Conservation (phyloP, 2,329 filamentous ascomycete species). For the Penicillium thymicola region DNA sequence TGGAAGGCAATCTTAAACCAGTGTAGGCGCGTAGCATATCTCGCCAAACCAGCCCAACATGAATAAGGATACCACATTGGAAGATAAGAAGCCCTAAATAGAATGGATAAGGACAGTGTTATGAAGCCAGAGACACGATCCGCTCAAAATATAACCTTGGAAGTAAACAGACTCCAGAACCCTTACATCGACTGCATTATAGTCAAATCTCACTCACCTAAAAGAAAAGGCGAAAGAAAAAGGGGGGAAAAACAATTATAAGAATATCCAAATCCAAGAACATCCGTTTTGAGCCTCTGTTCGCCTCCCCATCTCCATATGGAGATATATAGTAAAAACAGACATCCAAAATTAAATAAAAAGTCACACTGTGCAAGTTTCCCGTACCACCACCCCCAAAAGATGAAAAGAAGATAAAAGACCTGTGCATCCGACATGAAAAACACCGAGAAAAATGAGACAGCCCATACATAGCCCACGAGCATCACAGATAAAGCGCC, state of each 20-base stretch:
- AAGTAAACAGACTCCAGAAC: not conserved
- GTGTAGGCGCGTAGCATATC: too few species aligned
- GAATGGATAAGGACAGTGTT: not conserved
- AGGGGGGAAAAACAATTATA: not conserved
- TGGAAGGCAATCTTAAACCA: not conserved
- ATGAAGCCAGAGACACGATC: not conserved
- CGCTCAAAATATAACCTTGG: not conserved
- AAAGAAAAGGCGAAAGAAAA: not conserved
- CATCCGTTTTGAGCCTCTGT: slow-evolving; percentile 11
- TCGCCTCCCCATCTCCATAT: slow-evolving; percentile 6
- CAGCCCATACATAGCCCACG: slow-evolving; percentile 6
- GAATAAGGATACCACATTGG: not conserved
- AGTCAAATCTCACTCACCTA: not conserved
- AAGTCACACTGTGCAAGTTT: slow-evolving; percentile 8
- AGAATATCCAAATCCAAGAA: slow-evolving; percentile 8
- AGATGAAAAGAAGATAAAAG: not conserved
- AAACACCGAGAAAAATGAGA: slow-evolving; percentile 17
- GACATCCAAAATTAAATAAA: slow-evolving; percentile 6
- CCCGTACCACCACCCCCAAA: slow-evolving; percentile 1
- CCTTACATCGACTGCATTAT: not conserved
- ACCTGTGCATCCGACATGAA: slow-evolving; percentile 7
- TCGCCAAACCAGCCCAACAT: not conserved
- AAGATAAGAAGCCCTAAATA: not conserved
- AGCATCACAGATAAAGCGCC: slow-evolving; percentile 15
- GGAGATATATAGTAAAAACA: slow-evolving; percentile 9